Base-by-base conservation (phyloP, 129 eudicot genomes). In the Flaveria bidentis region DNA sequence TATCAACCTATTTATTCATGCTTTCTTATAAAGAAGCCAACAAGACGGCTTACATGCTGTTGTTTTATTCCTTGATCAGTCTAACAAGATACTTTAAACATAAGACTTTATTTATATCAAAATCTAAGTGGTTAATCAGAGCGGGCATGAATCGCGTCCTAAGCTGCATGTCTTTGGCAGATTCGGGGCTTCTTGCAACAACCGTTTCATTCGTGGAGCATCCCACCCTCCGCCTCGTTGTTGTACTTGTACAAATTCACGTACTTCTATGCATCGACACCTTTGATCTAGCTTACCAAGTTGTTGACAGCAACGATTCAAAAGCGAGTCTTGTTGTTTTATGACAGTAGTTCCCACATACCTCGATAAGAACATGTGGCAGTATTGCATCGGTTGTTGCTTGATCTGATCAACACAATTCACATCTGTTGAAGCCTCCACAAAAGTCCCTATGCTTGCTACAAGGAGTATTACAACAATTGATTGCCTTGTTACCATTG, bases 301-400 rank as follows among this genome's bases (percentile, higher is more conserved):
- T 33, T 78, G 82, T 78, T 78, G 26, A 57, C 82, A 70, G 20
- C 82, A 78, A 18, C 71, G 71, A 70, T 70, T 51, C 10, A 78
- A 55, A 78, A 78, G 77, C 15, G 76, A 70, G 11, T 26, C 64
- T 26, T 70, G 76, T 45, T 45, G 62, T 71, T 53, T 66, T 41
- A n/a, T 47, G 58, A 57, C 26, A 17, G 28, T 23, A 1, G 60
- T 45, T 58, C 9, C 47, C 64, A 18, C 71, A 62, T 26, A 60
- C 76, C 76, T 78, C 22, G 82, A 60, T 23, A 78, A 22, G 52
- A 70, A 78, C 82, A 78, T 78, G 71, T 78, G 77, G 39, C 82
- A 78, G 52, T 45, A 78, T 18, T 69, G 23, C 71, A 70, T 49
- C 3, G 71, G 62, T 46, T 60, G 18, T 10, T 78, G 52, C 52